Evolutionary conservation across 1,284 basidiomycete genomes (phyloP).

Genomic region (Apiotrichum veenhuisii): DNA sequence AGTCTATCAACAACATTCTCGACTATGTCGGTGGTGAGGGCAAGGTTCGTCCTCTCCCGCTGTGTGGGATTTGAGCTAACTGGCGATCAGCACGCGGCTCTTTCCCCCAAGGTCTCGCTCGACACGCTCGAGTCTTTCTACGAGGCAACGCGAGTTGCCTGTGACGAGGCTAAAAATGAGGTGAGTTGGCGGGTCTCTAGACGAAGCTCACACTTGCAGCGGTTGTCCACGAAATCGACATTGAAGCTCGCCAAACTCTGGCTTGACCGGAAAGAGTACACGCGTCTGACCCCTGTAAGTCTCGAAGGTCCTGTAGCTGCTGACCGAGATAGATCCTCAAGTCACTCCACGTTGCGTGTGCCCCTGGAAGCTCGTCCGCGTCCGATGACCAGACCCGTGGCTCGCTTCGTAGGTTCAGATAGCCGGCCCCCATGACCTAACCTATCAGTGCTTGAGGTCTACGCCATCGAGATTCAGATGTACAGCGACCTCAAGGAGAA

Average conservation of each 20-base stretch:
- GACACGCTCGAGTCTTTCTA: slow-evolving; percentile 92
- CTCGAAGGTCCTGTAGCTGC: not conserved
- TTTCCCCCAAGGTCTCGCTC: slow-evolving; percentile 64
- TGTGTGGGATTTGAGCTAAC: not conserved
- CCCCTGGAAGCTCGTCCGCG: slow-evolving; percentile 37
- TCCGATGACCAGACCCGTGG: slow-evolving; percentile 51
- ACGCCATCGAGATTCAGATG: slow-evolving; percentile 99
- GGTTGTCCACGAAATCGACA: slow-evolving; percentile 91
- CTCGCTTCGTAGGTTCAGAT: slow-evolving; percentile 39
- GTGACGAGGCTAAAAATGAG: slow-evolving; percentile 94
- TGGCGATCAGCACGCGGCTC: slow-evolving; percentile 36
- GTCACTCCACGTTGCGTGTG: slow-evolving; percentile 53
- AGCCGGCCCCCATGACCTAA: slow-evolving; percentile 4
- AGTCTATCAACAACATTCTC: slow-evolving; percentile 96
- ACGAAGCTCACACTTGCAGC: slow-evolving; percentile 52
- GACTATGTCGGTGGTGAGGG: slow-evolving; percentile 89
- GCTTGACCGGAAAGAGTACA: slow-evolving; percentile 91
- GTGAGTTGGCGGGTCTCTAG: slow-evolving; percentile 55
- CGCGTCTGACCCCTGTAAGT: slow-evolving; percentile 70
- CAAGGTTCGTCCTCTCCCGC: slow-evolving; percentile 59
- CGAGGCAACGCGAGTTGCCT: slow-evolving; percentile 80
- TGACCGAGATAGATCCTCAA: slow-evolving; percentile 45
- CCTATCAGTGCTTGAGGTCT: slow-evolving; percentile 77
- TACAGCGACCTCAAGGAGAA: slow-evolving; percentile 93
- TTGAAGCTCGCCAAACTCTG: slow-evolving; percentile 96